A percentile compares a stretch with the other conserved stretches of the same genome.
Evolutionary conservation across 1,284 basidiomycete genomes (phyloP).

Genomic region (Ceratobasidium sp.): DNA sequence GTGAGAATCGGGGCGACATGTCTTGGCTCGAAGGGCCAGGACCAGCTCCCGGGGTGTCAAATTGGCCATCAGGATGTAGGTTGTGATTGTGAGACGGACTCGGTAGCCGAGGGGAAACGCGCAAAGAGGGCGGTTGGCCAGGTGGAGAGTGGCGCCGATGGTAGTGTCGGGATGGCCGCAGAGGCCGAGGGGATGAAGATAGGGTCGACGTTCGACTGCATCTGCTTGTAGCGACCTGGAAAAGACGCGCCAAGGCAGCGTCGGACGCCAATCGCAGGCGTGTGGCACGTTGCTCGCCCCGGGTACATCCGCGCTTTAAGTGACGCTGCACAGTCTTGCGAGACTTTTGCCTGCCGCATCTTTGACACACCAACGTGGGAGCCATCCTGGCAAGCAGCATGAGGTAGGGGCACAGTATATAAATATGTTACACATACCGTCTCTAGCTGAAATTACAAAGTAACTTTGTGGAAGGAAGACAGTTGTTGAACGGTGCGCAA

Average conservation of each 20-base stretch:
- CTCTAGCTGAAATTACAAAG: too few relatives aligned
- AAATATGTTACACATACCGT: too few relatives aligned
- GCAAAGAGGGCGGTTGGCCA: neutral
- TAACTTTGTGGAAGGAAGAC: too few relatives aligned
- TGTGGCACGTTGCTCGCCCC: neutral
- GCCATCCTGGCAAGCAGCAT: too few relatives aligned
- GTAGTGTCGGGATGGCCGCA: neutral
- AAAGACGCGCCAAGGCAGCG: neutral
- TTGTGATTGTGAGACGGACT: neutral
- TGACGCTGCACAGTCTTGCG: neutral
- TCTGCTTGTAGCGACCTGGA: too few relatives aligned
- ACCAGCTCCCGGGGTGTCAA: constrained; percentile 4
- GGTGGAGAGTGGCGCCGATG: neutral
- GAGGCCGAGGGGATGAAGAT: neutral
- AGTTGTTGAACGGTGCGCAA: too few relatives aligned
- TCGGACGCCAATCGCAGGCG: neutral
- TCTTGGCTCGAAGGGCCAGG: neutral
- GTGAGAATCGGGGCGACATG: neutral
- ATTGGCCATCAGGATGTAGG: neutral
- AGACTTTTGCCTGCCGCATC: too few relatives aligned
- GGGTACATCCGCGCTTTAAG: neutral
- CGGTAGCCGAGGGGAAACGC: too few relatives aligned
- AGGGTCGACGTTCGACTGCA: neutral
- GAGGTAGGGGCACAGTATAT: too few relatives aligned
- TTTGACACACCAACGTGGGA: too few relatives aligned